Evolutionary conservation across 2,329 filamentous ascomycete species (phyloP).

Genomic region (Gremmenia infestans): DNA sequence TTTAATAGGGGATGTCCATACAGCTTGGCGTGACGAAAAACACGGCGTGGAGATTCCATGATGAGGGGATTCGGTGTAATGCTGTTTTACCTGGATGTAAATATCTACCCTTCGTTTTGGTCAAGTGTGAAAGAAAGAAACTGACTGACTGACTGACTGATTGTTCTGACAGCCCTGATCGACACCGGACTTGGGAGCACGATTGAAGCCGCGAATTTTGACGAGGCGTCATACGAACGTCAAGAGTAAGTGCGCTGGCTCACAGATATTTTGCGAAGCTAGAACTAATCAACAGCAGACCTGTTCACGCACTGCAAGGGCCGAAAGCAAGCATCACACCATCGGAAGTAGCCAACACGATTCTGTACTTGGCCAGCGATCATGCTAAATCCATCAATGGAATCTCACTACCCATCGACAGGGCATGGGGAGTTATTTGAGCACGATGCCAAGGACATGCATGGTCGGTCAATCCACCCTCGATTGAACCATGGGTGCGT

Average conservation of each 20-base stretch:
- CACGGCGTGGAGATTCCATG: conserved; percentile 41
- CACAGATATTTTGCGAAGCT: not conserved
- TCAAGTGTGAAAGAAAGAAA: not conserved
- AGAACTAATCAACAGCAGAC: conserved; percentile 12
- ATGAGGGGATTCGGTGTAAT: conserved; percentile 42
- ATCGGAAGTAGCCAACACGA: conserved; percentile 34
- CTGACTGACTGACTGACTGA: not conserved
- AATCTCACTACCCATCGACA: conserved; percentile 33
- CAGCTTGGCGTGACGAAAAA: conserved; percentile 43
- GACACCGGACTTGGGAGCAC: not conserved
- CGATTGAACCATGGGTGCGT: too few species aligned
- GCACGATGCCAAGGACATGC: not conserved
- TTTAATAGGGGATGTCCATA: not conserved
- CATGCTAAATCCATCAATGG: conserved; percentile 34
- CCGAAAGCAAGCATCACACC: conserved; percentile 25
- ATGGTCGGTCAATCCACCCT: too few species aligned
- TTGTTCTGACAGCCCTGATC: not conserved
- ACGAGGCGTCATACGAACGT: not conserved
- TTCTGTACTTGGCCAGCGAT: conserved; percentile 35
- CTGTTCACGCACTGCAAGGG: conserved; percentile 31
- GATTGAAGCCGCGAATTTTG: not conserved
- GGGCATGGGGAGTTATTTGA: conserved; percentile 34
- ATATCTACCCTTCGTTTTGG: not conserved
- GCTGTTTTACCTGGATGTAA: conserved; percentile 38
- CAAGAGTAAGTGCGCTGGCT: not conserved